Evolutionary conservation across 495 filamentous ascomycete species (phyloP), one percentile per base, ranked within the genome.

Genomic region (Penicillium diatomitis): DNA sequence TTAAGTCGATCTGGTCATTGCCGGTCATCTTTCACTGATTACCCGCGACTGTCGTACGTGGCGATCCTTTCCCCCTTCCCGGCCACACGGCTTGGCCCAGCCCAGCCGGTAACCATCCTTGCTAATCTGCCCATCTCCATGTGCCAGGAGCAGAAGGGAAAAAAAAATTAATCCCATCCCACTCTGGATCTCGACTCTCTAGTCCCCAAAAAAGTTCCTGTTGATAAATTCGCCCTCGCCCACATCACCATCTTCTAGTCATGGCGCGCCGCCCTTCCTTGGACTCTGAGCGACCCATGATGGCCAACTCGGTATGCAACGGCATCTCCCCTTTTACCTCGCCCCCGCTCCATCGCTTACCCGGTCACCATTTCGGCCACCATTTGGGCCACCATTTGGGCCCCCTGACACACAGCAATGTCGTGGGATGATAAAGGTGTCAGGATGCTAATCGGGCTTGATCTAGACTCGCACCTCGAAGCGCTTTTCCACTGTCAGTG

Each of bases 401-500:
- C 20, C 20, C 20, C 20, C 20, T 20, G 20, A 20, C 20, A 20
- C 20, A 20, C 20, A 20, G 20, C 20, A 20, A 20, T 20, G 20
- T 20, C 20, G 20, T 20, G 20, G 20, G 2, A 20, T 20, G 20
- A 20, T 20, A 1, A 20, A 20, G 20, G 20, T 20, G 20, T 20
- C 2, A 20, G 20, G n/a, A 37, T 46, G 33, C 44, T 46, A 6
- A 46, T 27, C 7, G 8, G 1, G 29, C 57, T 59, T 32, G 49
- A 42, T 10, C 8, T 41, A 82, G 65, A 74, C 75, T 56, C 85
- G 84, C 57, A 76, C 79, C 51, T 89, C 86, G 4, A 79, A 85
- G 58, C 83, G 90, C 61, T 82, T 86, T 67, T 90, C 86, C 62
- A 90, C 86, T 48, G 85, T 88, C 68, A 87, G 82, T 74, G 78